A percentile compares a stretch with the other conserved stretches of the same genome.
Conservation (phyloP, 208 protist genomes). For the Phytomonas francai region DNA sequence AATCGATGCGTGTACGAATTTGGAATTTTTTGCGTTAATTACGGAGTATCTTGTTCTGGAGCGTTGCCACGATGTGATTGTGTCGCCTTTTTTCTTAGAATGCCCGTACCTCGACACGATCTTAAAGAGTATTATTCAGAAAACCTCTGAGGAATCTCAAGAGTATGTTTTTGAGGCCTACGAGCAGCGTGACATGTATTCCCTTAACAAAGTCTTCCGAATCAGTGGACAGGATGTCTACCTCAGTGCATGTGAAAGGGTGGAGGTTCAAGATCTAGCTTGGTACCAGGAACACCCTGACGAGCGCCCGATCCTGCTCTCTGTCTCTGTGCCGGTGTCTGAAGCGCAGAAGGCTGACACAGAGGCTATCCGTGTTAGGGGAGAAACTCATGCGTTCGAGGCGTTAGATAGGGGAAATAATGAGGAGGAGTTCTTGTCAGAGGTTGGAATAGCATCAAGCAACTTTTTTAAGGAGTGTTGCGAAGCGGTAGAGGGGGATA, state of each 20-base stretch:
- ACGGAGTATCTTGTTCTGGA: conserved; percentile 41
- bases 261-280: conserved; percentile 22
- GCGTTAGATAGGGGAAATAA: background rate
- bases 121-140: conserved; percentile 29
- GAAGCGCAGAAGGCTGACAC: background rate
- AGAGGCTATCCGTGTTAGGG: background rate
- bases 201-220: conserved; percentile 47
- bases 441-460: background rate
- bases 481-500: conserved; percentile 1
- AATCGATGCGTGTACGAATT: conserved; percentile 26
- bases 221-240: conserved; percentile 21
- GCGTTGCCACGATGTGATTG: conserved; percentile 16
- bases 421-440: background rate
- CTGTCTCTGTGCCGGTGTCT: conserved; percentile 6
- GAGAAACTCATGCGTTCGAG: background rate
- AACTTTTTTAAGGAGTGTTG: conserved; percentile 8
- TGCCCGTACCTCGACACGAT: conserved; percentile 52
- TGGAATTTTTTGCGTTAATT: conserved; percentile 39
- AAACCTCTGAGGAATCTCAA: conserved; percentile 19
- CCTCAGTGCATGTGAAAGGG: conserved; percentile 17
- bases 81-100: conserved; percentile 45
- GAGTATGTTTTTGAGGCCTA: conserved; percentile 25
- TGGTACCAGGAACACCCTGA: conserved; percentile 17
- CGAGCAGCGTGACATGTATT: conserved; percentile 21
- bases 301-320: conserved; percentile 2